Evolutionary conservation across 2,329 filamentous ascomycete species (phyloP).

Genomic region (Botrytis porri): DNA sequence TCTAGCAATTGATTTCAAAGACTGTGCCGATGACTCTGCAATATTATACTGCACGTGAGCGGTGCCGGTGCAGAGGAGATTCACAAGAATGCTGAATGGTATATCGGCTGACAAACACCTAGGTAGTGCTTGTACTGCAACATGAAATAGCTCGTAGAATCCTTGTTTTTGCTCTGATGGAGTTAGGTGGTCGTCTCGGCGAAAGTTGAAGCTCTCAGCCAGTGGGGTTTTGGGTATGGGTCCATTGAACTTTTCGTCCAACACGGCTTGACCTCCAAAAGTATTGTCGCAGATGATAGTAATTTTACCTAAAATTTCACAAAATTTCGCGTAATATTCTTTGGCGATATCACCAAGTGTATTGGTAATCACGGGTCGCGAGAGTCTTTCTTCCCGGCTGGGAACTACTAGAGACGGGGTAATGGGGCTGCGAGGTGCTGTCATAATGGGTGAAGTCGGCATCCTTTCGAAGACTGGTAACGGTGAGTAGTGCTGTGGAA

Average conservation of each 20-base stretch:
- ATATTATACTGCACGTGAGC: constrained; percentile 93
- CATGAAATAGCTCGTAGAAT: constrained; percentile 93
- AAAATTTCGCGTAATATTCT: constrained; percentile 87
- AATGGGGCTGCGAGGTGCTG: constrained; percentile 36
- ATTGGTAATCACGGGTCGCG: constrained; percentile 59
- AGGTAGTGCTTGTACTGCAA: constrained; percentile 90
- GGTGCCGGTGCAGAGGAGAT: constrained; percentile 91
- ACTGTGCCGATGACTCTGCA: constrained; percentile 86
- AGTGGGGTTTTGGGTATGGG: constrained; percentile 92
- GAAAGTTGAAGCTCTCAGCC: constrained; percentile 89
- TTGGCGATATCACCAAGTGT: constrained; percentile 72
- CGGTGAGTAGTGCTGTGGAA: constrained; percentile 65
- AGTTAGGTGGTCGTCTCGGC: constrained; percentile 72
- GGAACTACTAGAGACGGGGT: constrained; percentile 29
- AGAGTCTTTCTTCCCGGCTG: constrained; percentile 61
- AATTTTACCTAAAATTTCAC: constrained; percentile 91
- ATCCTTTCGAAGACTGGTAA: constrained; percentile 44
- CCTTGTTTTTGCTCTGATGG: constrained; percentile 82
- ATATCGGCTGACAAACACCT: constrained; percentile 90
- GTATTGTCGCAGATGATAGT: constrained; percentile 95
- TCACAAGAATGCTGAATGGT: constrained; percentile 89
- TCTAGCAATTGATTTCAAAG: constrained; percentile 89
- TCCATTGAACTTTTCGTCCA: constrained; percentile 92
- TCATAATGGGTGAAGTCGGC: constrained; percentile 50
- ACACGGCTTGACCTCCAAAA: constrained; percentile 89